Percentiles rank a stretch among this genome's conserved stretches.
Evolutionary conservation across 2,329 filamentous ascomycete species (phyloP).

Genomic region (Apiospora kogelbergensis): DNA sequence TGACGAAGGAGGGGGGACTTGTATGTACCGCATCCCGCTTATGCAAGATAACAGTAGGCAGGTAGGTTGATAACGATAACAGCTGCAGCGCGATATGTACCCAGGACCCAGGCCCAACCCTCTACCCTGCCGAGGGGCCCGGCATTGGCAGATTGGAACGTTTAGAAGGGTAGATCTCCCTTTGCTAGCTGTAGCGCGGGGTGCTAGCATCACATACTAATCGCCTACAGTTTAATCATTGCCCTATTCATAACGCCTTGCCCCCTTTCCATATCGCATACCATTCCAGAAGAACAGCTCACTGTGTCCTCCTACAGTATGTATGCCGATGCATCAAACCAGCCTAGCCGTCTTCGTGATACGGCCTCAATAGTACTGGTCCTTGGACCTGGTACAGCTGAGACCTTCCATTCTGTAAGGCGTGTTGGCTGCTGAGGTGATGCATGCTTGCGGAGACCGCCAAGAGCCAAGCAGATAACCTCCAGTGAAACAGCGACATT

Average conservation of each 20-base stretch:
- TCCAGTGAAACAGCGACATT: slow-evolving; percentile 2
- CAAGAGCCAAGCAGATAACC: neutral
- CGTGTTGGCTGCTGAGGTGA: slow-evolving; percentile 1
- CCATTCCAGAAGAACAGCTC: too few species aligned
- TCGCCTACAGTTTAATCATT: neutral
- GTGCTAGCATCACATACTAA: neutral
- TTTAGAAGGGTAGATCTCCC: slow-evolving; percentile 1
- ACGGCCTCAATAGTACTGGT: neutral
- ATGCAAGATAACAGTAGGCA: slow-evolving; percentile 3
- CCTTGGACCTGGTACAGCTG: neutral
- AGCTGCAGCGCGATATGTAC: slow-evolving; percentile 1
- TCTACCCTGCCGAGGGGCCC: neutral
- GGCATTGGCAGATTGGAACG: slow-evolving; percentile 1
- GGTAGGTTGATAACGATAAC: neutral
- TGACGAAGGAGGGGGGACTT: neutral
- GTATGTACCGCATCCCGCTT: neutral
- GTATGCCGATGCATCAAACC: neutral
- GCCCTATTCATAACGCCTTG: too few species aligned
- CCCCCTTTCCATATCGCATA: neutral
- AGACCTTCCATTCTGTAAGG: neutral
- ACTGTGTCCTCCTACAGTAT: too few species aligned
- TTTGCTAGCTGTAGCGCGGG: neutral
- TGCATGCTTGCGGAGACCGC: neutral
- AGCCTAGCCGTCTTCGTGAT: neutral
- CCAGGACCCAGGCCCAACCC: too few species aligned